Conservation (phyloP, 1,284 basidiomycete genomes). For the Heliocybe sulcata region DNA sequence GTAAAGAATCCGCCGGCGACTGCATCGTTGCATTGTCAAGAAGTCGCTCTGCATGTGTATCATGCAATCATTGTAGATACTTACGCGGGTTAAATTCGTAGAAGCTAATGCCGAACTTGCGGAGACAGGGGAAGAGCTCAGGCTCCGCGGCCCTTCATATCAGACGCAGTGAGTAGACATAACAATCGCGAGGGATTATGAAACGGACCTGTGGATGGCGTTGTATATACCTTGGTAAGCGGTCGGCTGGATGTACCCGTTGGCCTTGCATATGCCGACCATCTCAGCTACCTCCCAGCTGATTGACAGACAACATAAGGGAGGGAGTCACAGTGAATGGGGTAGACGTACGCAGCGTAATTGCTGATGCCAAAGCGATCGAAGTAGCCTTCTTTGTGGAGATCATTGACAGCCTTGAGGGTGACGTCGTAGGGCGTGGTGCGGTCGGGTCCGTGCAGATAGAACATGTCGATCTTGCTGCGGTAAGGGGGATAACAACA, state of each 20-base stretch:
- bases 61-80: constrained; percentile 10
- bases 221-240: constrained; percentile 66
- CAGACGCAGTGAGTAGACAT: not conserved
- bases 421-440: constrained; percentile 38
- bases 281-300: constrained; percentile 62
- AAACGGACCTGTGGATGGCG: constrained; percentile 34
- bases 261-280: constrained; percentile 43
- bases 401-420: constrained; percentile 38
- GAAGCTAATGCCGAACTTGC: constrained; percentile 56
- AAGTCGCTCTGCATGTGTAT: too few species aligned
- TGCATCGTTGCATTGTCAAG: constrained; percentile 6
- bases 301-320: not conserved
- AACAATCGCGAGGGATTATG: not conserved
- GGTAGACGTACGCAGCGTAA: constrained; percentile 28
- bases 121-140: constrained; percentile 56
- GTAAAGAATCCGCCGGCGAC: constrained; percentile 34
- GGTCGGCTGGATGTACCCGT: constrained; percentile 55
- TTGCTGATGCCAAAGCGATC: constrained; percentile 45
- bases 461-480: constrained; percentile 38
- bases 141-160: constrained; percentile 35
- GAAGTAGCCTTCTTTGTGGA: constrained; percentile 40
- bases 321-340: too few species aligned
- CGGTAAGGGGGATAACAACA: not conserved
- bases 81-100: constrained; percentile 47
- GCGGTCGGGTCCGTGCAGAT: constrained; percentile 50